Conservation (phyloP, 768 basidiomycete species). For the Amanita brunnescens region DNA sequence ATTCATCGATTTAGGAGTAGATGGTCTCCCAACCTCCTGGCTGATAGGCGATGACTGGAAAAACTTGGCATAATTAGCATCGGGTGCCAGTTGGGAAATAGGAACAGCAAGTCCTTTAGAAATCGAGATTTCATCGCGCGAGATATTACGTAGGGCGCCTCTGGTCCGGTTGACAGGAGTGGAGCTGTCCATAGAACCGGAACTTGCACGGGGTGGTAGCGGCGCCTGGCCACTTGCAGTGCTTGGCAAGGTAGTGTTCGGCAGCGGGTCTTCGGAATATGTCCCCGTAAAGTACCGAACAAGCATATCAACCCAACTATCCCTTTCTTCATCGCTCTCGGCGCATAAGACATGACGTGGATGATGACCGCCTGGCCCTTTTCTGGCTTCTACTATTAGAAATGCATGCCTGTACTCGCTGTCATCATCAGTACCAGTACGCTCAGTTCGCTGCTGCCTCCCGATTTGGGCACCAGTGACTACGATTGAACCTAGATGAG, state of each 20-base stretch:
- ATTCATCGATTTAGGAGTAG: conserved; percentile 49
- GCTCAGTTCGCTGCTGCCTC: conserved; percentile 70
- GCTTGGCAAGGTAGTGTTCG: conserved; percentile 27
- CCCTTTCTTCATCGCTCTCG: conserved; percentile 88
- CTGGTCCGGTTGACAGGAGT: conserved; percentile 15
- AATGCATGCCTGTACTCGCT: conserved; percentile 97
- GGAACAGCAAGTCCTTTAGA: conserved; percentile 45
- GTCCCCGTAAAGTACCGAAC: conserved; percentile 78
- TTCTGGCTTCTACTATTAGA: conserved; percentile 87
- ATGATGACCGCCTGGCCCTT: conserved; percentile 56
- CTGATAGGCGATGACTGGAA: conserved; percentile 36
- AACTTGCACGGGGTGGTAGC: conserved; percentile 49
- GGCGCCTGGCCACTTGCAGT: conserved; percentile 20
- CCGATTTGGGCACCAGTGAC: conserved; percentile 96
- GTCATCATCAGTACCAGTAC: conserved; percentile 61
- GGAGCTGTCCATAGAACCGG: conserved; percentile 31
- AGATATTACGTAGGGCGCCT: conserved; percentile 34
- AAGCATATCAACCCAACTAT: conserved; percentile 91
- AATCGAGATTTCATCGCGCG: conserved; percentile 50
- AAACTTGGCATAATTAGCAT: conserved; percentile 49
- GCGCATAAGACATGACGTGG: conserved; percentile 92
- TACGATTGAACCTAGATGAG: conserved; percentile 82
- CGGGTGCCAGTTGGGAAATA: conserved; percentile 46
- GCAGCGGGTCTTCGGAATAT: conserved; percentile 65
- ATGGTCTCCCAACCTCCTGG: conserved; percentile 27